These are phyloP conservation scores for Saccharomycopsis hybrid DNA, from an alignment of 1,139 yeast genomes.

Conservation along the genomic window DNA sequence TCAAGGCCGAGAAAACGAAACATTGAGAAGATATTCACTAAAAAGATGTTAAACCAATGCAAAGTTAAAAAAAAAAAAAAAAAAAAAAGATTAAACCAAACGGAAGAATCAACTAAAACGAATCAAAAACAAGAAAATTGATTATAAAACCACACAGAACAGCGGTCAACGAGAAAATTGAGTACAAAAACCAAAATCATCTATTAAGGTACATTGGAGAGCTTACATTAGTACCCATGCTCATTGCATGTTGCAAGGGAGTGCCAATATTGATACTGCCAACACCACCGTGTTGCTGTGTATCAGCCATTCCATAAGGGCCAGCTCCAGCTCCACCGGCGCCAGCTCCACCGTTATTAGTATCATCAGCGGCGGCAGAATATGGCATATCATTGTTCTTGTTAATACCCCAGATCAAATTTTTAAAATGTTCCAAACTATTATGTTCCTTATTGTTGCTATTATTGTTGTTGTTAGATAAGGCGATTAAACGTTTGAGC, in stretches of 20 bases:
- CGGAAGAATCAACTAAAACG: too few species aligned
- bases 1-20: too few species aligned
- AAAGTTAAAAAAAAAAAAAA: too few species aligned
- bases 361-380: not conserved
- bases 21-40: too few species aligned
- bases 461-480: conserved; percentile 10
- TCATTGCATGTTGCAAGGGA: conserved; percentile 18
- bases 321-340: not conserved
- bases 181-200: too few species aligned
- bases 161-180: too few species aligned
- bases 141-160: too few species aligned
- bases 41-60: too few species aligned
- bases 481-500: conserved; percentile 31
- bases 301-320: not conserved
- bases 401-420: conserved; percentile 31
- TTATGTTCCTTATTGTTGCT: conserved; percentile 6
- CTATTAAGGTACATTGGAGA: conserved; percentile 20
- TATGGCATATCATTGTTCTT: conserved; percentile 14
- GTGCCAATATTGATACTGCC: conserved; percentile 7
- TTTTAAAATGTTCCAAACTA: conserved; percentile 24
- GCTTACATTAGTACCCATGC: conserved; percentile 14
- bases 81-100: too few species aligned
- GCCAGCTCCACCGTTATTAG: not conserved
- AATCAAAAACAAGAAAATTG: too few species aligned
- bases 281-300: too few species aligned